Evolutionary conservation across 1,284 basidiomycete species (phyloP).

Genomic region (Fomes fomentarius): DNA sequence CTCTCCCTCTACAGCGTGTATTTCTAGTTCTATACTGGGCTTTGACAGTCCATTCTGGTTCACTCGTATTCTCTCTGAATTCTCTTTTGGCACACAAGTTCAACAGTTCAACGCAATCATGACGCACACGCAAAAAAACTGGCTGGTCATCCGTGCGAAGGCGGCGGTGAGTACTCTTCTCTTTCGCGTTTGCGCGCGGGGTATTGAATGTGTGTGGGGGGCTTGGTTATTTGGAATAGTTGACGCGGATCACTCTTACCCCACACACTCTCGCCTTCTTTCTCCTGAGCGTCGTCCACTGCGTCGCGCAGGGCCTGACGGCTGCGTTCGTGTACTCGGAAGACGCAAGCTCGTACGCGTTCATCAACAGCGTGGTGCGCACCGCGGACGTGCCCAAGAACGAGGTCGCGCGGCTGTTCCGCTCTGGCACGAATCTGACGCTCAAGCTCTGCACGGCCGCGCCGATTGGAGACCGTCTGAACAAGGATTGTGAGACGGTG

Average conservation of each 20-base stretch:
- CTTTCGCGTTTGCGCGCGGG: no score
- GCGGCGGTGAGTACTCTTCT: conserved; percentile 15
- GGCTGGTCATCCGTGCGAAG: conserved; percentile 12
- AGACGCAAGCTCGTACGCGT: conserved; percentile 44
- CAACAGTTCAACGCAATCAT: conserved; percentile 1
- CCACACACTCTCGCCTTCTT: conserved; percentile 51
- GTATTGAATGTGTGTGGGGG: no score
- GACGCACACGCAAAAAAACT: not conserved
- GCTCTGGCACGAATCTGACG: conserved; percentile 34
- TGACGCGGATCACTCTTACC: conserved; percentile 38
- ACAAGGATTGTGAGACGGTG: conserved; percentile 30
- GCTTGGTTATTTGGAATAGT: no score
- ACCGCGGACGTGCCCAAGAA: conserved; percentile 40
- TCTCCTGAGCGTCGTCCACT: conserved; percentile 38
- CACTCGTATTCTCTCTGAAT: not conserved
- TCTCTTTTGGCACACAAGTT: not conserved
- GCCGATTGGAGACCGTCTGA: conserved; percentile 34
- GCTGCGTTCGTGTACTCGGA: conserved; percentile 52
- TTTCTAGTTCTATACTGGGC: conserved; percentile 10
- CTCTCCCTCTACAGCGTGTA: conserved; percentile 3
- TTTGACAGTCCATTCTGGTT: conserved; percentile 21
- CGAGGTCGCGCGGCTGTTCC: conserved; percentile 45
- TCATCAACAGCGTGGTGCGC: conserved; percentile 43
- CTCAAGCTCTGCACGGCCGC: conserved; percentile 51
- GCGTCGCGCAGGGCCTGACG: conserved; percentile 41